These are phyloP conservation scores for Aurinia saxatilis DNA, from an alignment of 345 rosid species.

Conservation along the genomic window DNA sequence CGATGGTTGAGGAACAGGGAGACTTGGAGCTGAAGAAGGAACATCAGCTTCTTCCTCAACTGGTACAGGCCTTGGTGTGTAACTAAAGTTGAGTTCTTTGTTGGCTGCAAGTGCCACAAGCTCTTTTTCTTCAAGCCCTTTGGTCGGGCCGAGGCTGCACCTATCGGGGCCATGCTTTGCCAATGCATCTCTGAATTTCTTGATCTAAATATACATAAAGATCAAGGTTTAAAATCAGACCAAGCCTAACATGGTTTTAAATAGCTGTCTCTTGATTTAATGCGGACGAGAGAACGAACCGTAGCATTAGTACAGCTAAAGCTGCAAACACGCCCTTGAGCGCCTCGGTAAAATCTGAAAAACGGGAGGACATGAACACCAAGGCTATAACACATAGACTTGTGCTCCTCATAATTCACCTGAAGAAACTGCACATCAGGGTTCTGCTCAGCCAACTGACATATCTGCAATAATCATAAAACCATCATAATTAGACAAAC, in stretches of 20 bases:
- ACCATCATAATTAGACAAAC: background rate
- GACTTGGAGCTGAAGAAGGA: background rate
- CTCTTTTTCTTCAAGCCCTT: slow-evolving; percentile 92
- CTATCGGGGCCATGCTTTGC: slow-evolving; percentile 74
- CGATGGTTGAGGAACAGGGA: slow-evolving; percentile 15
- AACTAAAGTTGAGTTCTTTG: slow-evolving; percentile 69
- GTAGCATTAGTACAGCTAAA: slow-evolving; percentile 98
- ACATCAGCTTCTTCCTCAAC: slow-evolving; percentile 15
- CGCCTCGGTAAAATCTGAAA: slow-evolving; percentile 80
- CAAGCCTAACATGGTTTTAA: background rate
- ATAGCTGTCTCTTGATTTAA: background rate
- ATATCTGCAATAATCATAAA: slow-evolving; percentile 38
- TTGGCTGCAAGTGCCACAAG: slow-evolving; percentile 79
- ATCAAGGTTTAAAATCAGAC: background rate
- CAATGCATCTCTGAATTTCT: slow-evolving; percentile 86
- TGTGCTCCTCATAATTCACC: slow-evolving; percentile 87
- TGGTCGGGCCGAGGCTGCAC: slow-evolving; percentile 70
- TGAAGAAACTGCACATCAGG: slow-evolving; percentile 79
- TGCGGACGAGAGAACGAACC: slow-evolving; percentile 37
- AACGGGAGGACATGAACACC: slow-evolving; percentile 89
- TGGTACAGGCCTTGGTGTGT: slow-evolving; percentile 38
- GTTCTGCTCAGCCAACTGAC: slow-evolving; percentile 77
- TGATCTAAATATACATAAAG: slow-evolving; percentile 39
- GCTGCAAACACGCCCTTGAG: slow-evolving; percentile 88
- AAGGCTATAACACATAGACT: slow-evolving; percentile 92